Conservation (phyloP, 2,329 filamentous ascomycete genomes). For the Sphaerulina vaccinii region DNA sequence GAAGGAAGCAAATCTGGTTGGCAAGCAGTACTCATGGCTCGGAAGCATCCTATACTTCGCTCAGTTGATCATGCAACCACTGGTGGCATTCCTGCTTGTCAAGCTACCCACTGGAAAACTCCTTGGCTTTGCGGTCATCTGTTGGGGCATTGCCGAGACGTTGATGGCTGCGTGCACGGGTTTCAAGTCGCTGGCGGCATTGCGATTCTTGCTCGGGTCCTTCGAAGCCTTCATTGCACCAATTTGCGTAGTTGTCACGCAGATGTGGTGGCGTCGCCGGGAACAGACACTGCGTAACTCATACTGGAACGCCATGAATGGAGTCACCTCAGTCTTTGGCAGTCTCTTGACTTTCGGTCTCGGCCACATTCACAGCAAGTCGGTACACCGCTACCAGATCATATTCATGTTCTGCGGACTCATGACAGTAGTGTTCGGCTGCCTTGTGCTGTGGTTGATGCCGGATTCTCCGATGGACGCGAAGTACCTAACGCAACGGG, state of each 20-base stretch:
- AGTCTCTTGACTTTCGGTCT: conserved; percentile 23
- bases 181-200: conserved; percentile 5
- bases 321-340: conserved; percentile 21
- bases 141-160: conserved; percentile 42
- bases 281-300: conserved; percentile 22
- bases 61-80: conserved; percentile 54
- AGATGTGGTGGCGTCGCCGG: conserved; percentile 25
- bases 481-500: conserved; percentile 1
- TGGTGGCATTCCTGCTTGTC: conserved; percentile 52
- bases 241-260: conserved; percentile 20
- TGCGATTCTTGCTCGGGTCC: conserved; percentile 54
- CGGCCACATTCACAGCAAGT: conserved; percentile 18
- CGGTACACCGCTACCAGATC: conserved; percentile 19
- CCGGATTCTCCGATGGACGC: conserved; percentile 8
- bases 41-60: conserved; percentile 54
- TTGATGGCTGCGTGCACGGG: conserved; percentile 12
- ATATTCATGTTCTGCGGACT: conserved; percentile 24
- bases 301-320: conserved; percentile 22
- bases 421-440: conserved; percentile 52
- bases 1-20: conserved; percentile 56
- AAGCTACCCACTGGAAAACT: conserved; percentile 49
- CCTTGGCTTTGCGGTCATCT: conserved; percentile 45
- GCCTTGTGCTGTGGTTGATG: conserved; percentile 44
- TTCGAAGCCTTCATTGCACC: conserved; percentile 47
- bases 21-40: conserved; percentile 56